Evolutionary conservation across 352 stramenopile genomes (phyloP), one percentile per base, ranked within the genome.

Genomic region (Phytophthora brassicae): DNA sequence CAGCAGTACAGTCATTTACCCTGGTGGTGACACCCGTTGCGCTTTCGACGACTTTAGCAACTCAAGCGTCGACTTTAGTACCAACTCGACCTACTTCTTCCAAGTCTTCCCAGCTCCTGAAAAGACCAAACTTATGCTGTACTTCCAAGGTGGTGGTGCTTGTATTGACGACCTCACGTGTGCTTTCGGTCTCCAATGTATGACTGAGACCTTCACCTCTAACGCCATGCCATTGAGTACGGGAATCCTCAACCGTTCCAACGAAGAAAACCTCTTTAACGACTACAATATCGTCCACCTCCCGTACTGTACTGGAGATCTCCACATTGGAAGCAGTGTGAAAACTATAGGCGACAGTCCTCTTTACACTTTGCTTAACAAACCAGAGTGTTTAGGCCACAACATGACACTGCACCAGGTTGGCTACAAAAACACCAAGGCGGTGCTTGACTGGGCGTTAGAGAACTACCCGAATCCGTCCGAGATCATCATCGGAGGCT

Each of bases 201-300:
- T 78, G 41, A 60, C 79, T n/a, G 56, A 68, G 51, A 88, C 77
- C 4, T 90, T 90, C 63, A 68, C 64, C 45, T 59, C 67, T 39
- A 88, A 86, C 49, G 81, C 79, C 24, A 53, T 36, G 33, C 52
- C 79, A 11, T 35, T 78, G 22, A 88, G 75, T 66, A 65, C 66
- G 3, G 81, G 79, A 2, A 50, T 91, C n/a, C 65, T 91, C 31
- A 86, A 89, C 65, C 77, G 74, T 31, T 77, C 78, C 13, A 68
- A 86, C 57, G 60, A 77, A 20, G 39, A 81, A n/a, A 91, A 91
- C 61, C 47, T 81, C n/a, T 89, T 89, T 48, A 82, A 84, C 47
- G 77, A 88, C 66, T 91, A 78, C 69, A 88, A 88, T 66, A 88
- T 89, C 41, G 77, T 91, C 14, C 77, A 88, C 66, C 44, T 89